Evolutionary conservation across 495 filamentous ascomycete genomes (phyloP), one percentile per base, ranked within the genome.

Genomic region (Penicillium lividum): DNA sequence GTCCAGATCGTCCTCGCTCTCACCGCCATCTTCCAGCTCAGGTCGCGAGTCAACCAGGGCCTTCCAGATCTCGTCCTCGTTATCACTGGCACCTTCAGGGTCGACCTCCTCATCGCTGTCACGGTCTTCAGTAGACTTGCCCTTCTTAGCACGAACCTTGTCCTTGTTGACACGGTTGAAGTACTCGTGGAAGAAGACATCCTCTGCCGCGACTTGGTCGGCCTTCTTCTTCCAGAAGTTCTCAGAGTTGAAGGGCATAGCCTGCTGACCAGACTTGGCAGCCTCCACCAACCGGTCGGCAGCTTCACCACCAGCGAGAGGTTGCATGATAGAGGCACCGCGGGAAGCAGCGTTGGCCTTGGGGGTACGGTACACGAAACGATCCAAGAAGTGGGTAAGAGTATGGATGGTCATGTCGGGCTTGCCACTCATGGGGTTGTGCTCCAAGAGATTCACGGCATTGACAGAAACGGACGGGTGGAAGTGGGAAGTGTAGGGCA

Each of bases 131-230:
- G 62, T 69, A 28, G 65, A 67, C 60, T 84, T 82, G 68, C 76
- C 71, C 59, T 78, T 78, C 78, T 87, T 85, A 47, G 80, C 80
- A 67, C 78, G 79, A 58, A 85, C 82, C 68, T 88, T 85, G 52
- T 80, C 82, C 70, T 90, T 93, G 45, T 88, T 89, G 43, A 92
- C 73, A 52, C 88, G 83, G 58, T 82, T 85, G 72, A 98, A 98
- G 83, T 98, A 98, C 56, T 89, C 85, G 73, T 98, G 94, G 83
- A 98, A 98, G 84, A 98, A 98, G 44, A 90, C 91, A 64, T 98
- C 95, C 65, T 98, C 92, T 0, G 86, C 89, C 0, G 86, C 84
- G 9, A 98, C 86, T 43, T 98, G 87, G 49, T 89, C 87, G n/a
- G 84, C 79, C 70, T 89, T 91, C 82, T 89, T 88, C 64, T 87